Percentiles rank a stretch among this genome's conserved stretches.
These are phyloP conservation scores for Aspergillus steynii DNA, from an alignment of 495 filamentous ascomycete species.

Conservation along the genomic window DNA sequence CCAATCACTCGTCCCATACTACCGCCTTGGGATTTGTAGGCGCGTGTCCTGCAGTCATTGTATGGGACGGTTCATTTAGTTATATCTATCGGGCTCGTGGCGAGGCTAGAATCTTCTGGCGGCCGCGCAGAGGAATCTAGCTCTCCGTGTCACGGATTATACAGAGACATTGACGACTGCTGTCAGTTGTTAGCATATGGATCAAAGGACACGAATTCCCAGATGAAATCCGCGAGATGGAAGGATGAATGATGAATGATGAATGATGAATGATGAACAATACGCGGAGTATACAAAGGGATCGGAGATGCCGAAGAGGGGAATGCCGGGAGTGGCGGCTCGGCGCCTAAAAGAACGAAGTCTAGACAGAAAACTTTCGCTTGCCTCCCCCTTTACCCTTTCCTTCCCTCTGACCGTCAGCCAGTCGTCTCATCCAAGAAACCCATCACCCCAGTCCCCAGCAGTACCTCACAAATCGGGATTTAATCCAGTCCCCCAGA, in stretches of 20 bases:
- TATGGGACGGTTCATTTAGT: background rate
- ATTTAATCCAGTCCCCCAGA: background rate
- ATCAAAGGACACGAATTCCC: background rate
- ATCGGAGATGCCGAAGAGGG: background rate
- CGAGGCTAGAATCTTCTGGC: background rate
- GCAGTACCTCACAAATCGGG: background rate
- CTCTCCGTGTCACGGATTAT: background rate
- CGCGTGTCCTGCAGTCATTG: background rate
- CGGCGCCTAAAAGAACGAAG: background rate
- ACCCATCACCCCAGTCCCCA: background rate
- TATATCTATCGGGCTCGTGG: background rate
- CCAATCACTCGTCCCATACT: background rate
- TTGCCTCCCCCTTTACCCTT: background rate
- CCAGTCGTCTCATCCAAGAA: background rate
- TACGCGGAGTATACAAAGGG: too few species aligned
- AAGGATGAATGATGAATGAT: too few species aligned
- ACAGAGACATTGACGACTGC: background rate
- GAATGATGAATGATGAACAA: too few species aligned
- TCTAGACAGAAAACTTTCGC: constrained; percentile 2
- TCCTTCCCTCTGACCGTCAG: background rate
- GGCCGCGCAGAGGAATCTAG: background rate
- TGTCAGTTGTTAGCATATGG: background rate
- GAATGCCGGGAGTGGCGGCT: constrained; percentile 3
- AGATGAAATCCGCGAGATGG: too few species aligned
- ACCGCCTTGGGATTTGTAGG: background rate